Evolutionary conservation across 2,329 filamentous ascomycete genomes (phyloP).

Genomic region (Apiospora koreana): DNA sequence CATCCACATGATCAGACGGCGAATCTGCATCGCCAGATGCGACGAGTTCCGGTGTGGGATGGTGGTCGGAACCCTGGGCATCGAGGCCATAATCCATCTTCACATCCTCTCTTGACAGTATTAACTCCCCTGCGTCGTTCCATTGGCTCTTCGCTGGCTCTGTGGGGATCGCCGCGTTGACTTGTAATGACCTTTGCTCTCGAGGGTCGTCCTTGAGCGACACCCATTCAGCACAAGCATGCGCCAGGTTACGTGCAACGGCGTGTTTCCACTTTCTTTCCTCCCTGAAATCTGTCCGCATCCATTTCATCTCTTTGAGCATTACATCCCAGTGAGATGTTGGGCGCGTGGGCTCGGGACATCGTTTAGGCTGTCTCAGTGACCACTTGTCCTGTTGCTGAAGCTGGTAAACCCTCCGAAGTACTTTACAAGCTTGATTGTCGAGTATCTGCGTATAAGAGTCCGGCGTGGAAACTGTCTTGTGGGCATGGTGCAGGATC

Average conservation of each 20-base stretch:
- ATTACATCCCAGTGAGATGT: slow-evolving; percentile 83
- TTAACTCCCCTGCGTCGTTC: background rate
- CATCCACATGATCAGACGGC: slow-evolving; percentile 45
- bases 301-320: slow-evolving; percentile 93
- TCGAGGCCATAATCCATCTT: slow-evolving; percentile 34
- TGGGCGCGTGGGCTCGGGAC: slow-evolving; percentile 75
- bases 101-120: slow-evolving; percentile 21
- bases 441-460: slow-evolving; percentile 82
- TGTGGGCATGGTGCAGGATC: slow-evolving; percentile 79
- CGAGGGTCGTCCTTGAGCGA: slow-evolving; percentile 54
- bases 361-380: slow-evolving; percentile 82
- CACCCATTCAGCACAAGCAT: slow-evolving; percentile 83
- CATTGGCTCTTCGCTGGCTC: slow-evolving; percentile 24
- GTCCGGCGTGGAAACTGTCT: slow-evolving; percentile 85
- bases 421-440: slow-evolving; percentile 81
- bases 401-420: slow-evolving; percentile 84
- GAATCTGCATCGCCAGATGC: slow-evolving; percentile 64
- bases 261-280: slow-evolving; percentile 93
- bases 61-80: slow-evolving; percentile 38
- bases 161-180: slow-evolving; percentile 56
- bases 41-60: slow-evolving; percentile 68
- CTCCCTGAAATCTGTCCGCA: slow-evolving; percentile 93
- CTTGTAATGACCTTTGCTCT: slow-evolving; percentile 67
- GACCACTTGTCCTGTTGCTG: slow-evolving; percentile 95
- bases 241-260: slow-evolving; percentile 76